Percentiles rank a stretch among this genome's conserved stretches.
Conservation (phyloP, 257 asterid genomes). For the Salvia rosmarinus region DNA sequence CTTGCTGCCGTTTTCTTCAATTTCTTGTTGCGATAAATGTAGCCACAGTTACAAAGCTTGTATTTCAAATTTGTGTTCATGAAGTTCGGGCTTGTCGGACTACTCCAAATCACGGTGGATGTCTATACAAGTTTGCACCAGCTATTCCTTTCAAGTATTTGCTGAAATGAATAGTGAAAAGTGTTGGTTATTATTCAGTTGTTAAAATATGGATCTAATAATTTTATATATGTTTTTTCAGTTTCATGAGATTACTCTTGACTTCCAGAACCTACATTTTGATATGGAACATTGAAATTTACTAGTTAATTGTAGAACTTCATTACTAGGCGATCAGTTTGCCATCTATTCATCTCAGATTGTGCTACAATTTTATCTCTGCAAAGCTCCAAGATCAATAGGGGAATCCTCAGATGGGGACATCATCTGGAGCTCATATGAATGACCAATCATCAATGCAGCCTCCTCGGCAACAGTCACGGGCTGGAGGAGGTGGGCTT, state of each 20-base stretch:
- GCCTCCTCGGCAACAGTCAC: conserved; percentile 94
- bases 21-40: neutral
- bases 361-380: conserved; percentile 6
- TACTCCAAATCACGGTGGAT: neutral
- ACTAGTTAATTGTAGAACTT: neutral
- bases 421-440: conserved; percentile 77
- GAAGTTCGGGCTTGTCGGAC: neutral
- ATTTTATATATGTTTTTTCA: neutral
- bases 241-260: conserved; percentile 16
- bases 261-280: conserved; percentile 8
- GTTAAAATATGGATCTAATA: neutral
- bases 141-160: conserved; percentile 10
- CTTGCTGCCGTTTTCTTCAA: neutral
- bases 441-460: conserved; percentile 76
- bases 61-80: neutral
- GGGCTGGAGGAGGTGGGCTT: conserved; percentile 63
- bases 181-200: conserved; percentile 7
- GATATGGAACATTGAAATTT: neutral
- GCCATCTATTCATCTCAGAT: neutral
- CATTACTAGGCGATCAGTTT: conserved; percentile 3
- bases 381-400: conserved; percentile 28
- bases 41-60: neutral
- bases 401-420: conserved; percentile 49
- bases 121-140: neutral
- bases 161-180: neutral